Conservation (phyloP, 2,329 filamentous ascomycete genomes). For the Fusarium euwallaceae region DNA sequence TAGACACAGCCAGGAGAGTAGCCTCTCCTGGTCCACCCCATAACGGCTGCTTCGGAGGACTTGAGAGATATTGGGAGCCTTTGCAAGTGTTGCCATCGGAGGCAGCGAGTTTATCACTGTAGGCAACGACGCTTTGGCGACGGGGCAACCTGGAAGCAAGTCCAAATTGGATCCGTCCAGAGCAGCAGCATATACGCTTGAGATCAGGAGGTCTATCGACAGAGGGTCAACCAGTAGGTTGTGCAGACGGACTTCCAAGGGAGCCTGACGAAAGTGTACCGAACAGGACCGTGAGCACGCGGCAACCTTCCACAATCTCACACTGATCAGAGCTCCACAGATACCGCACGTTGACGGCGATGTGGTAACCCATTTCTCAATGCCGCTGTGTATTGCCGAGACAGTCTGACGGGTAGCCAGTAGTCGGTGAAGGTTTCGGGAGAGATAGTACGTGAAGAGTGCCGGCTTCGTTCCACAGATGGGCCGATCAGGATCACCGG, state of each 20-base stretch:
- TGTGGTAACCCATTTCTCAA: background rate
- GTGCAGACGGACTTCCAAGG: background rate
- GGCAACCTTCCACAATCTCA: background rate
- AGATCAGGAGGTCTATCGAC: background rate
- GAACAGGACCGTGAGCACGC: slow-evolving; percentile 1
- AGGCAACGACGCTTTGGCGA: background rate
- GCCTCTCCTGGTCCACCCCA: background rate
- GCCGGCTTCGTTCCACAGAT: background rate
- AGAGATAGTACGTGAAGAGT: slow-evolving; percentile 1
- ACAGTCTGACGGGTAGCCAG: background rate
- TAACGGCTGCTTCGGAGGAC: background rate
- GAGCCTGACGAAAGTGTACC: background rate
- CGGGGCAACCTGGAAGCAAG: slow-evolving; percentile 1
- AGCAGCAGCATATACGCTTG: background rate
- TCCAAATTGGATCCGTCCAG: background rate
- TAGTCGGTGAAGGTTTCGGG: background rate
- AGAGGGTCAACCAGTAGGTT: slow-evolving; percentile 4
- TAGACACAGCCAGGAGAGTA: background rate
- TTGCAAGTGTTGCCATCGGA: background rate
- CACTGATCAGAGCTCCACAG: background rate
- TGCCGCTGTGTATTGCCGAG: background rate
- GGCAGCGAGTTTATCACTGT: background rate
- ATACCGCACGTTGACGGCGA: background rate
- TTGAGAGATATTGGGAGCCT: background rate
- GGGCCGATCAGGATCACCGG: background rate